Evolutionary conservation across 2,329 filamentous ascomycete species (phyloP).

Genomic region (Neurospora sp.): DNA sequence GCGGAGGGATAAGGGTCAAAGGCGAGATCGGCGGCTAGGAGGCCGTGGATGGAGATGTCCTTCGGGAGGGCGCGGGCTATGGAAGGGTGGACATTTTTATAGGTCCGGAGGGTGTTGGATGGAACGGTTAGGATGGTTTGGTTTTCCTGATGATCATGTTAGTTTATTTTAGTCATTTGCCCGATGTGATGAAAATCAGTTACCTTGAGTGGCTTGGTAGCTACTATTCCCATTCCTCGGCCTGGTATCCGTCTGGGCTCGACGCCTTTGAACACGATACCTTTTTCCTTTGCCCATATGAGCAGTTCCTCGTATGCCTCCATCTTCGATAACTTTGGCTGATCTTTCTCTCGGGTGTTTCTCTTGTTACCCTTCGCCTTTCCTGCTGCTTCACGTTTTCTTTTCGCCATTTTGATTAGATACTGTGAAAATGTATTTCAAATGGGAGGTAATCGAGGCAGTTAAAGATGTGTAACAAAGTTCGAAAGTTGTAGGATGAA

Average conservation of each 20-base stretch:
- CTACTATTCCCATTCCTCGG: constrained; percentile 69
- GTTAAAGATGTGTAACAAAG: not conserved
- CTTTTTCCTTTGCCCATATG: constrained; percentile 55
- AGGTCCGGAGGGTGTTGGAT: constrained; percentile 50
- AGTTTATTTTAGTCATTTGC: not conserved
- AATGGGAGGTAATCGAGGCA: not conserved
- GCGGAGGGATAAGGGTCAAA: constrained; percentile 36
- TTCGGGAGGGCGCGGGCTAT: constrained; percentile 43
- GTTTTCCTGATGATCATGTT: constrained; percentile 21
- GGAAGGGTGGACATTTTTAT: constrained; percentile 44
- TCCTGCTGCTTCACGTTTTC: not conserved
- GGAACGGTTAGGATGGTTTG: constrained; percentile 59
- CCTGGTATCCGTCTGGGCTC: constrained; percentile 57
- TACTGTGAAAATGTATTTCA: not conserved
- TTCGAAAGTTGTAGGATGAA: not conserved
- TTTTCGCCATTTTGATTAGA: not conserved
- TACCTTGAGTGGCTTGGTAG: constrained; percentile 57
- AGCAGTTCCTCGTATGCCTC: constrained; percentile 42
- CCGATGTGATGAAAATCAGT: constrained; percentile 9
- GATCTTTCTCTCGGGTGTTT: not conserved
- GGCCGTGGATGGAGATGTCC: constrained; percentile 55
- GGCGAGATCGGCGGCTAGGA: constrained; percentile 60
- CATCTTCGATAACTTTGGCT: constrained; percentile 4
- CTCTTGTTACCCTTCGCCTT: not conserved
- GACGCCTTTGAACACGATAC: constrained; percentile 59